Conservation (phyloP, 106 monocot species). For the Apostasia shenzhenica region DNA sequence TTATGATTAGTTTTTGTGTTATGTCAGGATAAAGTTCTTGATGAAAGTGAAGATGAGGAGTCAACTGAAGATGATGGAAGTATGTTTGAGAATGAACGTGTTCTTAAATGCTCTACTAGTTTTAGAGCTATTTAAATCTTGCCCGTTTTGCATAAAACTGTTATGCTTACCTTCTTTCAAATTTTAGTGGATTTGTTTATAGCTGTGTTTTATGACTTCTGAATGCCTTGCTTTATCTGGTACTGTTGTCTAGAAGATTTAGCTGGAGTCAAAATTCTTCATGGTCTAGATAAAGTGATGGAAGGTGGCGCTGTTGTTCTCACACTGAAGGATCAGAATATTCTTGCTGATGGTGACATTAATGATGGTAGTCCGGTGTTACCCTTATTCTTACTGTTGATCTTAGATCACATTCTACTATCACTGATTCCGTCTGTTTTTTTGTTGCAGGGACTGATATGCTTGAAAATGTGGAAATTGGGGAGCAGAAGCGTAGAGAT, state of each 20-base stretch:
- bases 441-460: conserved; percentile 61
- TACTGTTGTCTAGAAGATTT: conserved; percentile 52
- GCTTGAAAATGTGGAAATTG: conserved; percentile 99
- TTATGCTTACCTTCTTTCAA: not conserved
- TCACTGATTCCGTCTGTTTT: not conserved
- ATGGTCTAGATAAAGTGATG: conserved; percentile 94
- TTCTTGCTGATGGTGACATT: conserved; percentile 79
- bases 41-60: conserved; percentile 68
- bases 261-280: conserved; percentile 87
- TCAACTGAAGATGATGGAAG: conserved; percentile 21
- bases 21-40: conserved; percentile 65
- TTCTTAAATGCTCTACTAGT: not conserved
- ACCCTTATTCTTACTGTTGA: not conserved
- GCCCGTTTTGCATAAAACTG: not conserved
- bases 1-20: not conserved
- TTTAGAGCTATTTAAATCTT: not conserved
- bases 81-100: conserved; percentile 11
- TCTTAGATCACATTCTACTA: not conserved
- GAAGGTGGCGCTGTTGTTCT: conserved; percentile 96
- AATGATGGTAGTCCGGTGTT: conserved; percentile 68
- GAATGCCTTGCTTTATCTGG: not conserved
- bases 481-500: conserved; percentile 87
- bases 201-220: not conserved
- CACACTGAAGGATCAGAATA: conserved; percentile 90
- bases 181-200: not conserved